Evolutionary conservation across 2,329 filamentous ascomycete species (phyloP), one percentile per base, ranked within the genome.

Genomic region (Teratosphaeriaceae sp.): DNA sequence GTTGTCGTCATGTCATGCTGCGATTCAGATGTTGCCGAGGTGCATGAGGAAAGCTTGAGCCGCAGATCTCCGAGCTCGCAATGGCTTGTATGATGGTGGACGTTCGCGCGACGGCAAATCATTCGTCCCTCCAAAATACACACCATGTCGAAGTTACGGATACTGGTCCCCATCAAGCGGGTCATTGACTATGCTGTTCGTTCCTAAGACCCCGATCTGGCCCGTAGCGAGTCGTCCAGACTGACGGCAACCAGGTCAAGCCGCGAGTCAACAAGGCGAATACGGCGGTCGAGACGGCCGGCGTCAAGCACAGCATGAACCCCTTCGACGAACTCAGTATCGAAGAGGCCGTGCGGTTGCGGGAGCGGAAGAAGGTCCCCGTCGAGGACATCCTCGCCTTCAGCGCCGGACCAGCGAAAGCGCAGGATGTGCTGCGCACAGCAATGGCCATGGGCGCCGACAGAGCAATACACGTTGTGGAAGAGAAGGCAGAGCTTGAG

Each of bases 391-490:
- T 98, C 62, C 82, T 92, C 64, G 82, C 87, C 57, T 80, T 97
- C 66, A 85, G 82, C 42, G 89, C 88, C 39, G 92, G 92, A 4
- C 89, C 90, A 2, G 64, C 88, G 46, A 98, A 97, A 73, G 77
- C 86, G 23, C 79, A 80, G 58, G 92, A 98, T 63, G 81, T 89
- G 13, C 78, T 98, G 43, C 88, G 92, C 45, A 98, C 90, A 13
- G 92, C 92, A 45, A 92, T 98, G 88, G 92, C 92, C 57, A 96
- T 98, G 88, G 92, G 92, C 53, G 92, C 90, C 13, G 92, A 98
- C 76, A 84, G 89, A 18, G 84, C 73, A 30, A 84, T 98, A 63
- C 88, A 92, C 72, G 84, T 97, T 31, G 58, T 64, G 16, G 69
- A 71, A 42, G 66, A 69, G 45, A 87, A 96, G 61, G 78, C 80